phyloP scores from a whole-genome alignment of 371 early-diverging fungal species.

The Zopfochytrium polystomum region DNA sequence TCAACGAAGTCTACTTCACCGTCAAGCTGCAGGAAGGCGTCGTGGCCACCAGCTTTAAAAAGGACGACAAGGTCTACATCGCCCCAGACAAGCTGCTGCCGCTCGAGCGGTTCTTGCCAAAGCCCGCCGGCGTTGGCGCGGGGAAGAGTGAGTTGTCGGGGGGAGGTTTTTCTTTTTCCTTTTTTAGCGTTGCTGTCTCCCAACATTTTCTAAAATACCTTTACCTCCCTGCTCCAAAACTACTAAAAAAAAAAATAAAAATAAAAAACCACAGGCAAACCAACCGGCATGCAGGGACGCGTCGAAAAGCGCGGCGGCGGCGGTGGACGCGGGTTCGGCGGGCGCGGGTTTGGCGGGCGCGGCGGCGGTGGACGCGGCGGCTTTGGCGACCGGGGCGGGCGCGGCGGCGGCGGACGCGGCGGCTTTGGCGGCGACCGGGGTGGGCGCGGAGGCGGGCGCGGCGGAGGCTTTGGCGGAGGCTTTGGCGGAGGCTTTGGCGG shows the following conservation, averaged over 20 bases:
- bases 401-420: slow-evolving; percentile 29
- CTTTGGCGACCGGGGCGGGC: slow-evolving; percentile 39
- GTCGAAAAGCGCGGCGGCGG: slow-evolving; percentile 43
- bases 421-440: slow-evolving; percentile 40
- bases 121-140: slow-evolving; percentile 72
- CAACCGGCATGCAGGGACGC: slow-evolving; percentile 48
- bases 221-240: slow-evolving; percentile 48
- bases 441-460: slow-evolving; percentile 24
- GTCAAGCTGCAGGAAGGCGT: slow-evolving; percentile 94
- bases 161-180: slow-evolving; percentile 36
- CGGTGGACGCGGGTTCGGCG: slow-evolving; percentile 32
- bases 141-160: slow-evolving; percentile 52
- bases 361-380: slow-evolving; percentile 46
- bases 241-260: slow-evolving; percentile 19
- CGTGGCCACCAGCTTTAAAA: slow-evolving; percentile 87
- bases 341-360: slow-evolving; percentile 35
- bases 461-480: slow-evolving; percentile 26
- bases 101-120: slow-evolving; percentile 94
- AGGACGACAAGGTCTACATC: slow-evolving; percentile 87
- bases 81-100: slow-evolving; percentile 92
- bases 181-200: neutral
- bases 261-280: slow-evolving; percentile 29
- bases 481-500: slow-evolving; percentile 21
- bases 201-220: slow-evolving; percentile 1
- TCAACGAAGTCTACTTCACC: slow-evolving; percentile 96